phyloP scores from a whole-genome alignment of 2,329 filamentous ascomycete species.

The Dendryphion nanum region DNA sequence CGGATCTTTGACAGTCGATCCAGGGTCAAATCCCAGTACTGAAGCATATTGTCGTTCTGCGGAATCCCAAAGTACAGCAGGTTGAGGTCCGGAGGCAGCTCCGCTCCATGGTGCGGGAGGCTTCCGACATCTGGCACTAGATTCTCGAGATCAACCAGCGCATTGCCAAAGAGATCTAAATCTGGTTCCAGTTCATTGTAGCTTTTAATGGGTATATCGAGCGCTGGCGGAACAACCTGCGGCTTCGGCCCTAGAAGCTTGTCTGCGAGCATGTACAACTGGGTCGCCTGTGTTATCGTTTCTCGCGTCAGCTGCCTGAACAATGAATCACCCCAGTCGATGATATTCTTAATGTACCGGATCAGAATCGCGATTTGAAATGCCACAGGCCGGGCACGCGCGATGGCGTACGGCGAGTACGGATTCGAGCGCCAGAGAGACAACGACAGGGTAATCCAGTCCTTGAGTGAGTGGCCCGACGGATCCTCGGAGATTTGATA shows the following conservation, averaged over 20 bases:
- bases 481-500: no score
- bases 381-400: neutral
- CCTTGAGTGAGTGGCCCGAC: no score
- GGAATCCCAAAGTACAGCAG: neutral
- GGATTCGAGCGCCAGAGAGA: neutral
- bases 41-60: neutral
- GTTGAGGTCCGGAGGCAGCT: no score
- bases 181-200: neutral
- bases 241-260: neutral
- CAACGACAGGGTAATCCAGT: no score
- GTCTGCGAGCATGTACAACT: neutral
- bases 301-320: neutral
- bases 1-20: conserved; percentile 1
- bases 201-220: neutral
- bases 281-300: neutral
- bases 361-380: neutral
- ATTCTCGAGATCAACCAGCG: neutral
- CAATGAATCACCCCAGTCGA: neutral
- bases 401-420: neutral
- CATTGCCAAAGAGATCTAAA: neutral
- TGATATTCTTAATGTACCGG: neutral
- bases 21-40: neutral
- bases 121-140: neutral
- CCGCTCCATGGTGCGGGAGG: no score
- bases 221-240: neutral